Conservation (phyloP, 768 basidiomycete species). For the Neoboletus magnificus region DNA sequence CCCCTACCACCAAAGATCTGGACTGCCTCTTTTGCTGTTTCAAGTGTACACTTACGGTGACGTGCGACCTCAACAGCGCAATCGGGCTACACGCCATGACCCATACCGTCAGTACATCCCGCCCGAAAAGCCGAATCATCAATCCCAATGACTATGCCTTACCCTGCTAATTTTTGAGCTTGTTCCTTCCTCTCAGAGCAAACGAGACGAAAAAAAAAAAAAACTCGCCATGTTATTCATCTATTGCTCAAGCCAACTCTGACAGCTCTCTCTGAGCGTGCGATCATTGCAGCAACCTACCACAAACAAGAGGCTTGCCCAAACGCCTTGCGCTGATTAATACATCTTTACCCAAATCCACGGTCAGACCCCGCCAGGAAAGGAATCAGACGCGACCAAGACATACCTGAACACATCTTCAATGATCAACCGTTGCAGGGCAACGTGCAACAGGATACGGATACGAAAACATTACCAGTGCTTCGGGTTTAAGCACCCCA, state of each 20-base stretch:
- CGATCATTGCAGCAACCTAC: slow-evolving; percentile 75
- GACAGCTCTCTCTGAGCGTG: slow-evolving; percentile 67
- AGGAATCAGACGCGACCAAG: background rate
- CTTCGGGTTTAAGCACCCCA: slow-evolving; percentile 51
- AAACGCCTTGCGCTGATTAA: slow-evolving; percentile 73
- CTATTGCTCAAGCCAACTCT: slow-evolving; percentile 79
- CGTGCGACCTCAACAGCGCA: slow-evolving; percentile 55
- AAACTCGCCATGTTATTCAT: slow-evolving; percentile 69
- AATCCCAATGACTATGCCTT: background rate
- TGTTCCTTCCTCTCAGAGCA: slow-evolving; percentile 42
- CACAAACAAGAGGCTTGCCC: slow-evolving; percentile 68
- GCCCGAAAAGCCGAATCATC: background rate
- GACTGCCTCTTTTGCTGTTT: background rate
- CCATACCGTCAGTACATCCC: background rate
- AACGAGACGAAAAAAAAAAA: background rate
- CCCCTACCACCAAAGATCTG: slow-evolving; percentile 64
- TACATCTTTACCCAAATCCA: slow-evolving; percentile 49
- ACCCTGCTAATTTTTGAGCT: slow-evolving; percentile 65
- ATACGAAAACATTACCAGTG: slow-evolving; percentile 14
- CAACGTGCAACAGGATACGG: slow-evolving; percentile 17
- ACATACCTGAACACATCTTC: slow-evolving; percentile 72
- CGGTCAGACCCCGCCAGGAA: background rate
- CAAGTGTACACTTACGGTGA: slow-evolving; percentile 39
- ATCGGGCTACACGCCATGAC: slow-evolving; percentile 38
- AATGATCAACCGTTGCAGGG: slow-evolving; percentile 57